Conservation (phyloP, 805 yeast species). For the Metahyphopichia silvanorum region DNA sequence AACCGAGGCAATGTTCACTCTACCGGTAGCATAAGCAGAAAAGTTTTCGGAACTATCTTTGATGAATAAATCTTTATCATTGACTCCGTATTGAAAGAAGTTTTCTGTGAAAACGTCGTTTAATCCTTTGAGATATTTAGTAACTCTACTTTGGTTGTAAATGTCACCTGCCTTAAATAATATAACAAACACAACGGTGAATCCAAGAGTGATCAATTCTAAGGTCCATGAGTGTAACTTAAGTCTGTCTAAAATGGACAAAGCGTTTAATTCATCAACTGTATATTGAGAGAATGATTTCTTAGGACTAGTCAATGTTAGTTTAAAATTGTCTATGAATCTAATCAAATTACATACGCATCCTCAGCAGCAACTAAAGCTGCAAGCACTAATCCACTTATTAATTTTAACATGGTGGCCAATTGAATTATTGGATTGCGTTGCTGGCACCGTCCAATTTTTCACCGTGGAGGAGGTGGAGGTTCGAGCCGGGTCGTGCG, state of each 20-base stretch:
- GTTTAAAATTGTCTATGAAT: not conserved
- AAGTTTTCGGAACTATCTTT: constrained; percentile 63
- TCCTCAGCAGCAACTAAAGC: constrained; percentile 3
- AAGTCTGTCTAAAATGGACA: constrained; percentile 61
- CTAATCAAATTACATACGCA: constrained; percentile 4
- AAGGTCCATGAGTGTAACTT: constrained; percentile 69
- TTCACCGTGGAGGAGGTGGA: no score
- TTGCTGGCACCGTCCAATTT: not conserved
- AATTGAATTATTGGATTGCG: no score
- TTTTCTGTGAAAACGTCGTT: constrained; percentile 56
- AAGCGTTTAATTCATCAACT: constrained; percentile 51
- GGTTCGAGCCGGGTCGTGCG: no score
- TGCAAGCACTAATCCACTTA: not conserved
- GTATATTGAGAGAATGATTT: constrained; percentile 26
- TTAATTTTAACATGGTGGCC: not conserved
- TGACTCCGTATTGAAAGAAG: constrained; percentile 75
- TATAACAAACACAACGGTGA: constrained; percentile 47
- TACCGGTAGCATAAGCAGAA: constrained; percentile 83
- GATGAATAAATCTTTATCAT: constrained; percentile 42
- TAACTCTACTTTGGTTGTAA: constrained; percentile 56
- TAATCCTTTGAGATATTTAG: constrained; percentile 48
- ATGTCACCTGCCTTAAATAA: constrained; percentile 58
- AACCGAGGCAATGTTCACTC: constrained; percentile 68
- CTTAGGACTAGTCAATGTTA: constrained; percentile 2
- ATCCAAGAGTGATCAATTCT: constrained; percentile 56